These are phyloP conservation scores for Serpula lacrymans DNA, from an alignment of 768 basidiomycete genomes.

Conservation along the genomic window DNA sequence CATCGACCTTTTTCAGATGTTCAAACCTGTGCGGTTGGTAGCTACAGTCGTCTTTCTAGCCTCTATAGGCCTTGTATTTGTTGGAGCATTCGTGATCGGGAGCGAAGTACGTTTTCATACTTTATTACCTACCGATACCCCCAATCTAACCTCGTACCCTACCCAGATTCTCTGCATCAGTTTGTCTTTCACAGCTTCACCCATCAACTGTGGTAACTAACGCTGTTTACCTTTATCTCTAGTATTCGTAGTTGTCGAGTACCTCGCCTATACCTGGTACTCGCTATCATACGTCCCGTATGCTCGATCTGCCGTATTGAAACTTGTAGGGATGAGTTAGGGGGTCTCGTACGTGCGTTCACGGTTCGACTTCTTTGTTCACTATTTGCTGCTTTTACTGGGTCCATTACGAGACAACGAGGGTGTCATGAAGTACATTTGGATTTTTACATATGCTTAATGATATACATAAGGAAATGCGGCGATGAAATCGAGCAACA, in stretches of 20 bases:
- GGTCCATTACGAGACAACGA: too few relatives aligned
- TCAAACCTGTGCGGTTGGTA: slow-evolving; percentile 85
- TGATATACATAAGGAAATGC: slow-evolving; percentile 8
- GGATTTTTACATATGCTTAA: slow-evolving; percentile 9
- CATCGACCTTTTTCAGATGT: slow-evolving; percentile 60
- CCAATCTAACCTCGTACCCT: not conserved
- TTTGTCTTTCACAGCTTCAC: slow-evolving; percentile 27
- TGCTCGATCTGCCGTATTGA: slow-evolving; percentile 71
- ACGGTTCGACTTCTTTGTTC: too few relatives aligned
- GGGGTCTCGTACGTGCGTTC: not conserved
- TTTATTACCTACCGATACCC: not conserved
- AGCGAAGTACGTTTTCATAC: slow-evolving; percentile 51
- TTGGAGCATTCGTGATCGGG: slow-evolving; percentile 75
- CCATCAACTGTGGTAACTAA: slow-evolving; percentile 1
- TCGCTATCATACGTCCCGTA: slow-evolving; percentile 88
- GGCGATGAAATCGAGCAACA: too few relatives aligned
- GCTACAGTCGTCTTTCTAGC: slow-evolving; percentile 78
- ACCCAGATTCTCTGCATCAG: slow-evolving; percentile 64
- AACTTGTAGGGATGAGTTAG: slow-evolving; percentile 48
- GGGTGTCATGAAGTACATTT: too few relatives aligned
- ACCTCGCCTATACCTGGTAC: slow-evolving; percentile 91
- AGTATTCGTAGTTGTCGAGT: slow-evolving; percentile 92
- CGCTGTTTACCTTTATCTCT: slow-evolving; percentile 6
- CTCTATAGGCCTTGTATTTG: slow-evolving; percentile 78
- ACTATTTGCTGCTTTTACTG: too few relatives aligned